phyloP scores from a whole-genome alignment of 305 asterid species.

The Withania somnifera region DNA sequence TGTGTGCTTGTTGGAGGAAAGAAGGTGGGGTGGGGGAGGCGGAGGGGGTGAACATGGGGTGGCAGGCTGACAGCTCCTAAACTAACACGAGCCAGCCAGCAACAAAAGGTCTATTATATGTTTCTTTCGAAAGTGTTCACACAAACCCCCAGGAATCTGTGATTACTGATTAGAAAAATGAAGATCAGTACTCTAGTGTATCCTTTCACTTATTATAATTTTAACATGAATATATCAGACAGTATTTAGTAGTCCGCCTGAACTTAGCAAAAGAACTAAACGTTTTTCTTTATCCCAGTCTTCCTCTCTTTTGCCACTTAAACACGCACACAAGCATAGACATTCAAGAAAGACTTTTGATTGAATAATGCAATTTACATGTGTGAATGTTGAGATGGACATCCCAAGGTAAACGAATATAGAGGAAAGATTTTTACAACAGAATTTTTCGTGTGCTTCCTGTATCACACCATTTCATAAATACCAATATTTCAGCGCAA shows the following conservation, averaged over 20 bases:
- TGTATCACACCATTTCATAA: not conserved
- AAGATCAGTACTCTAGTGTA: not conserved
- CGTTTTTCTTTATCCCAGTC: not conserved
- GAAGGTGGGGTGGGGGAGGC: not conserved
- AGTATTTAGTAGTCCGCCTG: not conserved
- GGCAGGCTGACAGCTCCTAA: not conserved
- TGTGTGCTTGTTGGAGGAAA: too few relatives aligned
- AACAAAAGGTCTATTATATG: not conserved
- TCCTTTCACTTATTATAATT: not conserved
- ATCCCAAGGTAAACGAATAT: too few relatives aligned
- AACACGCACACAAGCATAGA: not conserved
- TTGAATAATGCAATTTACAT: conserved; percentile 4
- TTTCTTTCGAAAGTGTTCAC: not conserved
- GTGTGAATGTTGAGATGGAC: not conserved
- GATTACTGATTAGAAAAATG: not conserved
- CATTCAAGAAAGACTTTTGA: not conserved
- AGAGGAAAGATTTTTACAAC: not conserved
- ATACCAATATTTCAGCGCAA: not conserved
- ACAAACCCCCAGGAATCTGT: not conserved
- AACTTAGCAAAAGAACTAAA: not conserved
- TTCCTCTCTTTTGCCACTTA: not conserved
- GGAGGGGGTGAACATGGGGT: not conserved
- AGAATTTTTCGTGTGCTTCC: not conserved
- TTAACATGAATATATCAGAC: not conserved
- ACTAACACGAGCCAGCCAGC: not conserved